These are phyloP conservation scores for Periglandula ipomoeae DNA, from an alignment of 2,329 filamentous ascomycete genomes.

Conservation along the genomic window DNA sequence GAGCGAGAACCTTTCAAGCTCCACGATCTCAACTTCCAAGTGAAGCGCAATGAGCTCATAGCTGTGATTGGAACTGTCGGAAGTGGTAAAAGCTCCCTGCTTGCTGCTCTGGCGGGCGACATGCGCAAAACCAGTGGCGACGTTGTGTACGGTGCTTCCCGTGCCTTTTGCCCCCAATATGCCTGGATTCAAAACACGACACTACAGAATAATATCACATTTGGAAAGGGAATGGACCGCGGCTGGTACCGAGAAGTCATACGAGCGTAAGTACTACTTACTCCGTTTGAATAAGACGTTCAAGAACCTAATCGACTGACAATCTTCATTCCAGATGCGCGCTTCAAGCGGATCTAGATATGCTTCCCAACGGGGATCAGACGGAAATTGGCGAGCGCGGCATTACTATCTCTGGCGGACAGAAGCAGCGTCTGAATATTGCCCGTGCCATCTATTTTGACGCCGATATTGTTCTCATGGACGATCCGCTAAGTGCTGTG, in stretches of 20 bases:
- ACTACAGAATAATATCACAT: slow-evolving; percentile 81
- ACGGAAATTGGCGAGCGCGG: slow-evolving; percentile 95
- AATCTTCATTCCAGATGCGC: slow-evolving; percentile 50
- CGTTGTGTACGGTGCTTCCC: slow-evolving; percentile 65
- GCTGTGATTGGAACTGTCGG: slow-evolving; percentile 86
- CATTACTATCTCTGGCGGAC: slow-evolving; percentile 89
- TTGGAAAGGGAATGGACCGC: slow-evolving; percentile 68
- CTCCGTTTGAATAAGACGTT: background rate
- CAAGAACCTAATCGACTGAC: background rate
- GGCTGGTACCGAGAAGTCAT: slow-evolving; percentile 80
- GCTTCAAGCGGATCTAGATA: slow-evolving; percentile 75
- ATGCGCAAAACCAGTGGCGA: slow-evolving; percentile 78
- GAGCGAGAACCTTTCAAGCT: slow-evolving; percentile 63
- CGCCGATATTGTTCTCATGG: slow-evolving; percentile 58
- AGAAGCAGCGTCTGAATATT: slow-evolving; percentile 93
- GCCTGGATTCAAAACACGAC: slow-evolving; percentile 96
- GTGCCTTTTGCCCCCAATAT: slow-evolving; percentile 92
- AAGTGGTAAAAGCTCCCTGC: slow-evolving; percentile 80
- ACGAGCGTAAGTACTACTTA: slow-evolving; percentile 47
- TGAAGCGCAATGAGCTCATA: slow-evolving; percentile 67
- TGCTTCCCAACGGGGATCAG: slow-evolving; percentile 79
- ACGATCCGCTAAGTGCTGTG: slow-evolving; percentile 60
- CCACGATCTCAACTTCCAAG: slow-evolving; percentile 54
- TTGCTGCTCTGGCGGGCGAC: slow-evolving; percentile 84
- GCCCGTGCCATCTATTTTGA: slow-evolving; percentile 70